Percentiles rank a stretch among this genome's conserved stretches.
Conservation (phyloP, 257 asterid species). For the Vinca minor region DNA sequence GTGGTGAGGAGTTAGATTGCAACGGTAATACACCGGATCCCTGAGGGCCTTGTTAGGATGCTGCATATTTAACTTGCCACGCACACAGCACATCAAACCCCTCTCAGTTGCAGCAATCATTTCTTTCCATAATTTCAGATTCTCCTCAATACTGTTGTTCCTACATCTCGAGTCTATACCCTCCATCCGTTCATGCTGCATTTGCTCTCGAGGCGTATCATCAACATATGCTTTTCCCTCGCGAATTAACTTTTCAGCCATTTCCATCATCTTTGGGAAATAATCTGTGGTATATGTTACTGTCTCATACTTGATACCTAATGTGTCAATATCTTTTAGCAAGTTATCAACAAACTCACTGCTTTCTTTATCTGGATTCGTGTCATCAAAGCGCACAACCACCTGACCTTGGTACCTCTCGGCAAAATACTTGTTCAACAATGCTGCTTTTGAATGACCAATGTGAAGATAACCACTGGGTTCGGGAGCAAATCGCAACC, state of each 20-base stretch:
- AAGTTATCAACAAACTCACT: conserved; percentile 87
- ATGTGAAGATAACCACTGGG: conserved; percentile 97
- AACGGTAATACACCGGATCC: conserved; percentile 95
- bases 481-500: conserved; percentile 86
- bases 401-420: conserved; percentile 71
- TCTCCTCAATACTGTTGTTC: conserved; percentile 58
- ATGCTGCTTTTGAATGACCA: conserved; percentile 94
- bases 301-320: conserved; percentile 58
- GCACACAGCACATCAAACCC: conserved; percentile 76
- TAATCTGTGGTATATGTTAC: conserved; percentile 86
- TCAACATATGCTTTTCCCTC: conserved; percentile 88
- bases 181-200: conserved; percentile 83
- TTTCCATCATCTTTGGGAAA: conserved; percentile 79
- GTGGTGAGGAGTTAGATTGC: conserved; percentile 90
- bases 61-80: conserved; percentile 91
- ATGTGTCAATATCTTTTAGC: conserved; percentile 68
- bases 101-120: conserved; percentile 84
- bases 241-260: conserved; percentile 73
- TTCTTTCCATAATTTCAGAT: conserved; percentile 71
- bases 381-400: conserved; percentile 79
- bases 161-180: conserved; percentile 73
- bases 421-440: conserved; percentile 76
- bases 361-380: conserved; percentile 94
- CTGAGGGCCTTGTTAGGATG: conserved; percentile 84
- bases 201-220: conserved; percentile 75